These are phyloP conservation scores for Ogataea pignaliae DNA, from an alignment of 805 yeast genomes.

Conservation along the genomic window DNA sequence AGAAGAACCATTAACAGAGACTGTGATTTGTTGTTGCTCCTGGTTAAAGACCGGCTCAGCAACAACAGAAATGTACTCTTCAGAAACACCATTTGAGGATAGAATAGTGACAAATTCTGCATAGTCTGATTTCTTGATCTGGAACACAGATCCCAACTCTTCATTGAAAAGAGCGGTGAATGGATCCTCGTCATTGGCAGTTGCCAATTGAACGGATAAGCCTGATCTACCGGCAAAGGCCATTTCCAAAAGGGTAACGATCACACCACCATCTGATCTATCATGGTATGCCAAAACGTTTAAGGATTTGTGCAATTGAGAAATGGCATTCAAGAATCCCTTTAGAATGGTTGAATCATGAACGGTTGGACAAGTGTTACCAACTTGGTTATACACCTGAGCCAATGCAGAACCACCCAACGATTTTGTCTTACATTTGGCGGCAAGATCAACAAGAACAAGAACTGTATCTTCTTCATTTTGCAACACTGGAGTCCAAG, in stretches of 20 bases:
- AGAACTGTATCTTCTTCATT: constrained; percentile 50
- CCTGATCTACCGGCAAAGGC: constrained; percentile 96
- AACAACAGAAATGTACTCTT: constrained; percentile 50
- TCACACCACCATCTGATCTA: constrained; percentile 93
- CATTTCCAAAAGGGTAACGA: constrained; percentile 86
- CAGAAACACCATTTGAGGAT: constrained; percentile 52
- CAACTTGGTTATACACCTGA: constrained; percentile 87
- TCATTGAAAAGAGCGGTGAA: constrained; percentile 75
- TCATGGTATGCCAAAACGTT: constrained; percentile 89
- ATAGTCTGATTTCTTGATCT: constrained; percentile 52
- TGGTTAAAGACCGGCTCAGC: constrained; percentile 61
- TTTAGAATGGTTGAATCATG: constrained; percentile 61
- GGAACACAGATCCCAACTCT: constrained; percentile 96
- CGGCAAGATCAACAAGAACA: constrained; percentile 77
- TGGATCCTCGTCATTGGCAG: constrained; percentile 26
- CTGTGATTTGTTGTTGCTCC: constrained; percentile 41
- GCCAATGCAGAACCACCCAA: constrained; percentile 95
- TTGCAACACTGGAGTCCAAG: constrained; percentile 91
- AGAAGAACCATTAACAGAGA: constrained; percentile 41
- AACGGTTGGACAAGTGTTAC: constrained; percentile 79
- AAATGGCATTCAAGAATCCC: constrained; percentile 63
- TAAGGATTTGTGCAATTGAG: constrained; percentile 62
- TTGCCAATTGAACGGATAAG: constrained; percentile 49
- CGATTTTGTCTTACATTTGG: constrained; percentile 40
- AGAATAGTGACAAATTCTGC: constrained; percentile 54